Conservation (phyloP, 2,329 filamentous ascomycete genomes). For the Stylonectria norvegica region DNA sequence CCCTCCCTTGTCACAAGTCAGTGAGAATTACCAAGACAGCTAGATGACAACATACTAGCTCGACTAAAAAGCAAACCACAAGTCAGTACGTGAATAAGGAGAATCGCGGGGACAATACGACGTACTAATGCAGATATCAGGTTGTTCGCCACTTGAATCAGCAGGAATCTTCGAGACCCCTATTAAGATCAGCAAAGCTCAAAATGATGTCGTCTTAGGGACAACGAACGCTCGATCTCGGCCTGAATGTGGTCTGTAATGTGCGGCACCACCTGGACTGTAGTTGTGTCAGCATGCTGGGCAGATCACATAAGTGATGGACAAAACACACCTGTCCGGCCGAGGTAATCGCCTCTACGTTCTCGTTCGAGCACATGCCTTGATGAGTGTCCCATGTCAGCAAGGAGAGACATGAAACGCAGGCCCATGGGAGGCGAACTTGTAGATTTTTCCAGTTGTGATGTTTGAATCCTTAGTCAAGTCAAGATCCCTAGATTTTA, state of each 20-base stretch:
- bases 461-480: constrained; percentile 90
- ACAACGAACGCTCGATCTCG: constrained; percentile 86
- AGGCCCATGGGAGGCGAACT: constrained; percentile 58
- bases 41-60: constrained; percentile 32
- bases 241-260: constrained; percentile 89
- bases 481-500: constrained; percentile 61
- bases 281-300: constrained; percentile 30
- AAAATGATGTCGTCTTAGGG: too few relatives aligned
- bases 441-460: constrained; percentile 95
- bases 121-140: constrained; percentile 79
- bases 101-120: not conserved
- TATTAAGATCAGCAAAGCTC: too few relatives aligned
- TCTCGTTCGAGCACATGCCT: constrained; percentile 50
- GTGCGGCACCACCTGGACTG: constrained; percentile 84
- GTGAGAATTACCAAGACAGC: not conserved
- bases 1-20: constrained; percentile 43
- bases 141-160: constrained; percentile 76
- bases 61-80: constrained; percentile 28
- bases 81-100: constrained; percentile 13
- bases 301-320: not conserved
- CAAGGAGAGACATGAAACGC: not conserved
- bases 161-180: constrained; percentile 81
- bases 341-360: constrained; percentile 71
- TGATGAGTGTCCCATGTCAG: constrained; percentile 4
- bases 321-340: constrained; percentile 46